Evolutionary conservation across 305 asterid genomes (phyloP).

Genomic region (Fraxinus ornus): DNA sequence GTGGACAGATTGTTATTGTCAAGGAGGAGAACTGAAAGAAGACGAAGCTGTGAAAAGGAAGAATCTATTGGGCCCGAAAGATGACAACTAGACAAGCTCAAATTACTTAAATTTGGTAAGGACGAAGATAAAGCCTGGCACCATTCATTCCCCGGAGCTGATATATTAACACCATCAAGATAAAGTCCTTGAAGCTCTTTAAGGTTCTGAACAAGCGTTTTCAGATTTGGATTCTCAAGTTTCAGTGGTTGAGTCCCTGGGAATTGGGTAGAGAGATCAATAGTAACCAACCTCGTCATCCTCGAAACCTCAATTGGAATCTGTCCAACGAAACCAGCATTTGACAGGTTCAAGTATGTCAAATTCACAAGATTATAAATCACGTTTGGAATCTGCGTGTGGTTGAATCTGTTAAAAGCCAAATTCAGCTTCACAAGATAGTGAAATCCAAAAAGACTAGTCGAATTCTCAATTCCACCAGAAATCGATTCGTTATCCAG

Average conservation of each 20-base stretch:
- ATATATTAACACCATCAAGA: conserved; percentile 59
- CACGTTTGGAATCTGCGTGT: conserved; percentile 40
- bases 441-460: conserved; percentile 39
- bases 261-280: conserved; percentile 57
- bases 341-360: conserved; percentile 52
- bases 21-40: conserved; percentile 48
- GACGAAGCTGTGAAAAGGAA: conserved; percentile 36
- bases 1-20: conserved; percentile 47
- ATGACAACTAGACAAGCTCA: conserved; percentile 51
- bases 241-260: conserved; percentile 19
- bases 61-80: conserved; percentile 55
- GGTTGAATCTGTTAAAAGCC: conserved; percentile 50
- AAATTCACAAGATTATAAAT: conserved; percentile 42
- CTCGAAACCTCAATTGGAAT: conserved; percentile 40
- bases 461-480: conserved; percentile 33
- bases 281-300: conserved; percentile 42
- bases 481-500: conserved; percentile 30
- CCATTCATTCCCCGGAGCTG: conserved; percentile 48
- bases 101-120: conserved; percentile 23
- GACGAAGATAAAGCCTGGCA: conserved; percentile 45
- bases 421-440: conserved; percentile 50
- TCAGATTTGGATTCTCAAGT: conserved; percentile 52
- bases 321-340: conserved; percentile 59
- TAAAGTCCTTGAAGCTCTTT: conserved; percentile 42
- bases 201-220: conserved; percentile 43